phyloP scores from a whole-genome alignment of 2,329 filamentous ascomycete species.

The Colletotrichum limetticola region DNA sequence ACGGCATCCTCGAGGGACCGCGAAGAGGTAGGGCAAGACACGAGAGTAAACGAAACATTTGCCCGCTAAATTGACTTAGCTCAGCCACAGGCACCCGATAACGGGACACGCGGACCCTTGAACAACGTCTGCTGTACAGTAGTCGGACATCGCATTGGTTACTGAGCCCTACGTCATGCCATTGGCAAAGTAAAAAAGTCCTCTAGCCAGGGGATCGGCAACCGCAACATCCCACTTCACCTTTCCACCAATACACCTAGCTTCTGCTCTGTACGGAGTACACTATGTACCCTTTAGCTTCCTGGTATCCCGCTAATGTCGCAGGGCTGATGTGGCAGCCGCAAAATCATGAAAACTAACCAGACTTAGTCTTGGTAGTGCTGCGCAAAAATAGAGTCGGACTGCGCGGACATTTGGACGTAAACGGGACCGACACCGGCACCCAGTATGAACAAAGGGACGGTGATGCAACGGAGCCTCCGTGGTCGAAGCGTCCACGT shows the following conservation, averaged over 20 bases:
- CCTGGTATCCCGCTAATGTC: conserved; percentile 3
- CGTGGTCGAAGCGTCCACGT: conserved; percentile 1
- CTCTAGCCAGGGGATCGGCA: conserved; percentile 3
- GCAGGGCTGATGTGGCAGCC: not conserved
- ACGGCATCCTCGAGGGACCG: conserved; percentile 5
- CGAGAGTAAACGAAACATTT: conserved; percentile 28
- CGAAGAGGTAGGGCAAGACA: not conserved
- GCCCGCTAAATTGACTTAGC: conserved; percentile 17
- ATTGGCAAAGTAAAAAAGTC: not conserved
- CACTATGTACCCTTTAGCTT: not conserved
- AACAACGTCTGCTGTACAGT: not conserved
- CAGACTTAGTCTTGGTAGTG: not conserved
- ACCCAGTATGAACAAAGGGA: not conserved
- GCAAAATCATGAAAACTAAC: not conserved
- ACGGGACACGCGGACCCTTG: conserved; percentile 21
- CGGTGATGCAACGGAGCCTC: not conserved
- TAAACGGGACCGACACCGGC: not conserved
- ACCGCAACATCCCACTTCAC: not conserved
- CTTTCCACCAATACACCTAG: too few relatives aligned
- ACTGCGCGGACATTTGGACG: not conserved
- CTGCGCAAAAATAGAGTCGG: not conserved
- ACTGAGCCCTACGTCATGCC: conserved; percentile 15
- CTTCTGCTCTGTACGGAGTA: not conserved
- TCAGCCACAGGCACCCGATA: conserved; percentile 25
- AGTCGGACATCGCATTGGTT: conserved; percentile 10